Evolutionary conservation across 305 asterid species (phyloP), one percentile per base, ranked within the genome.

Genomic region (Caryopteris hybrid): DNA sequence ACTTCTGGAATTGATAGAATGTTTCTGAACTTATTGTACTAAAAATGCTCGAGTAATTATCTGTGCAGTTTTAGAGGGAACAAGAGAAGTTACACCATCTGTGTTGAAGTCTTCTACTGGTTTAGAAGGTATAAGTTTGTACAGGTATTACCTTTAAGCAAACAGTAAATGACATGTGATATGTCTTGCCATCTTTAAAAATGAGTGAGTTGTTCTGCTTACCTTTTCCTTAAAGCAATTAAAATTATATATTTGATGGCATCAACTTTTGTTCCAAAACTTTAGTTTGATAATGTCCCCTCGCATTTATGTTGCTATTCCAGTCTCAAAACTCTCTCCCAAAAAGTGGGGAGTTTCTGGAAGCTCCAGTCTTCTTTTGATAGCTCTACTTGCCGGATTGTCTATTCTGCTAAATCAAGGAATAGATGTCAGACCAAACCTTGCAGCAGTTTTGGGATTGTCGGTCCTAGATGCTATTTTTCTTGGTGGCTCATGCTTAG

Each of bases 281-380:
- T 53, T 21, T 21, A 34, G 41, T 55, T 46, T 52, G 39, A 59
- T 63, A 4, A 20, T 43, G 52, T 69, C 60, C 17, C 66, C 66
- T 70, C 20, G 18, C 55, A 18, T 67, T 64, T 50, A 13, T 79
- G 73, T 69, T 77, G 64, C 33, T 78, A 66, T 74, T 74, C 67
- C 91, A 91, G 96, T 81, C 76, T 79, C 96, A 33, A 93, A 88
- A 76, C 90, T 93, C 71, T 88, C 96, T 63, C 99, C 97, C 4
- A 88, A 93, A 82, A 93, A 93, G 78, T 93, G 99, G 97, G 99
- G 99, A 58, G 90, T 91, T 66, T 78, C 94, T 43, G 95, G 97
- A 78, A 83, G 79, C 77, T 91, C 99, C 42, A 80, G 91, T 48
- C 45, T 82, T 60, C 36, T 88, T 79, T 75, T 89, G 83, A 77